Percentiles rank a stretch among this genome's conserved stretches.
phyloP scores from a whole-genome alignment of 257 asterid genomes.

The Haberlea rhodopensis region DNA sequence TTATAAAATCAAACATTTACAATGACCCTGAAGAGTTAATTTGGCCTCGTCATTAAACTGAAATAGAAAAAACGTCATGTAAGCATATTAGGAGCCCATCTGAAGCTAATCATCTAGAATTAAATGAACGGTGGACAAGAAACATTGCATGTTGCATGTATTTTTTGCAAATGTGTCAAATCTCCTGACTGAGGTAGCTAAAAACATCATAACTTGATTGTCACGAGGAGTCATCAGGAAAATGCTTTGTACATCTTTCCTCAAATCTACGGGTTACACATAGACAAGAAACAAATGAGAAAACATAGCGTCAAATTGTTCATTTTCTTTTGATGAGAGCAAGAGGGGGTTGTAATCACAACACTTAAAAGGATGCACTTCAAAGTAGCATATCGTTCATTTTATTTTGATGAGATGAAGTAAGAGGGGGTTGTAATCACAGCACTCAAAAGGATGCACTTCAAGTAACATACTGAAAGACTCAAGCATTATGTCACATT shows the following conservation, averaged over 20 bases:
- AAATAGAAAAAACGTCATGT: slow-evolving; percentile 70
- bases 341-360: too few relatives aligned
- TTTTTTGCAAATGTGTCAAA: slow-evolving; percentile 90
- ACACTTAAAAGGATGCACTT: too few relatives aligned
- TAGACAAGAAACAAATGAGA: slow-evolving; percentile 12
- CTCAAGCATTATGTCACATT: slow-evolving; percentile 69
- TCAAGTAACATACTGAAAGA: slow-evolving; percentile 43
- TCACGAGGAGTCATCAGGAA: slow-evolving; percentile 93
- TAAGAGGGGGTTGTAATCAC: slow-evolving; percentile 4
- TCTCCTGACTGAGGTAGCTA: slow-evolving; percentile 94
- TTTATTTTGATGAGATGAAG: not conserved
- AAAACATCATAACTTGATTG: slow-evolving; percentile 95
- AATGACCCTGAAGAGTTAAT: slow-evolving; percentile 94
- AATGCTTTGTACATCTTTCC: slow-evolving; percentile 90
- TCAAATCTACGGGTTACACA: slow-evolving; percentile 55
- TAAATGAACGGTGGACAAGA: slow-evolving; percentile 65
- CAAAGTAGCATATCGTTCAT: too few relatives aligned
- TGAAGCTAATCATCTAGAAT: slow-evolving; percentile 66
- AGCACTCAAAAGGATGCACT: not conserved
- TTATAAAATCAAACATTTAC: slow-evolving; percentile 57
- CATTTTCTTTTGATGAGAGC: too few relatives aligned
- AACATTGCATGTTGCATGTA: slow-evolving; percentile 95
- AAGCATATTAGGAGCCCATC: too few relatives aligned
- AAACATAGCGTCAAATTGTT: not conserved
- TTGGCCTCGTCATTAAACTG: slow-evolving; percentile 96